Evolutionary conservation across 495 filamentous ascomycete genomes (phyloP).

Genomic region (Talaromyces thailandensis): DNA sequence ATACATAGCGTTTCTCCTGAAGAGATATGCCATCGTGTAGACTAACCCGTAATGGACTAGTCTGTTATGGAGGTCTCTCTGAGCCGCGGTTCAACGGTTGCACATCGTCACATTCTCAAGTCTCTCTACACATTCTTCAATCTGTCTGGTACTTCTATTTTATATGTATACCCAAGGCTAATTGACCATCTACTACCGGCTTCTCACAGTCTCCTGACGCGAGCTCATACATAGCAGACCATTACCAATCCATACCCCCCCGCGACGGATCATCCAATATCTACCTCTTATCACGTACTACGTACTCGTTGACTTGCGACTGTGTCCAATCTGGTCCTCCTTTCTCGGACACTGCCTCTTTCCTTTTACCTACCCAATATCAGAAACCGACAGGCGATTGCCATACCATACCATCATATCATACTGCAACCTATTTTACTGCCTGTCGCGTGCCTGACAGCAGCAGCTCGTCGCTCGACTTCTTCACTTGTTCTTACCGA

Average conservation of each 20-base stretch:
- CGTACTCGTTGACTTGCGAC: neutral
- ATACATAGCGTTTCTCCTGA: neutral
- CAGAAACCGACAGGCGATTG: neutral
- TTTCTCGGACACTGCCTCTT: neutral
- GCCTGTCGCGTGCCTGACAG: constrained; percentile 1
- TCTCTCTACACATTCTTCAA: neutral
- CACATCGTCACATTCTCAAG: neutral
- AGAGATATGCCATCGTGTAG: neutral
- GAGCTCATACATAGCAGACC: neutral
- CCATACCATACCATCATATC: neutral
- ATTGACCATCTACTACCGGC: neutral
- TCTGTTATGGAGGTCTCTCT: neutral
- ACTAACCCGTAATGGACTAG: neutral
- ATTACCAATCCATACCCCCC: neutral
- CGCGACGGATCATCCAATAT: neutral
- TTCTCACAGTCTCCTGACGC: neutral
- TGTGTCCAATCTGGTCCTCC: neutral
- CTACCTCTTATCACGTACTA: neutral
- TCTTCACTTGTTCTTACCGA: neutral
- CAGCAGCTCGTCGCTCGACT: neutral
- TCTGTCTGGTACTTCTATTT: neutral
- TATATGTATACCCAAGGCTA: neutral
- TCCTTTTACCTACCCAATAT: neutral
- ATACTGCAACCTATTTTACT: neutral
- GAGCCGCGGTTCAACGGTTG: constrained; percentile 2